Conservation (phyloP, 169 alveolate species). For the Plasmodium sp. region DNA sequence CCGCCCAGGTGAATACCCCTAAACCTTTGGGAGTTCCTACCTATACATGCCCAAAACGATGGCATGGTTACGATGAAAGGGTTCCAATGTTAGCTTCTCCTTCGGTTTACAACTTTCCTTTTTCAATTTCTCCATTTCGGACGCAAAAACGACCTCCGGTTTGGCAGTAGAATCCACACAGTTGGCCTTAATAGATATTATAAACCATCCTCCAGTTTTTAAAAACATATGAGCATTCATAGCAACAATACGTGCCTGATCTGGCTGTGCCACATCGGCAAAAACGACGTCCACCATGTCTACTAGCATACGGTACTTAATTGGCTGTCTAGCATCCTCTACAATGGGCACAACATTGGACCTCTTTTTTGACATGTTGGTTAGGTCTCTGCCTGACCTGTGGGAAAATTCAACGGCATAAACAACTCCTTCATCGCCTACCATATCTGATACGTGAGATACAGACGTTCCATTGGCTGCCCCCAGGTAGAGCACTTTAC, state of each 20-base stretch:
- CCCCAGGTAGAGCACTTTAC: conserved; percentile 98
- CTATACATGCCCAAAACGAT: conserved; percentile 98
- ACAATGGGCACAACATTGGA: conserved; percentile 99
- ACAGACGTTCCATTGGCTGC: conserved; percentile 99
- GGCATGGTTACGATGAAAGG: conserved; percentile 98
- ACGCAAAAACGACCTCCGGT: conserved; percentile 97
- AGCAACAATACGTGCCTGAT: conserved; percentile 98
- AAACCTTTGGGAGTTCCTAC: conserved; percentile 40
- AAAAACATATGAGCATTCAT: conserved; percentile 96
- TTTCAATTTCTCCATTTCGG: conserved; percentile 93
- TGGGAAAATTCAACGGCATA: conserved; percentile 99
- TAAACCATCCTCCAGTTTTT: conserved; percentile 98
- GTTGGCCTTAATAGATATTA: conserved; percentile 98
- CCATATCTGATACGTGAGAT: conserved; percentile 99
- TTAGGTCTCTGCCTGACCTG: conserved; percentile 98
- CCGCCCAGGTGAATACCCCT: not conserved
- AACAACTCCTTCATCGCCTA: conserved; percentile 98
- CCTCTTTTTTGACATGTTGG: conserved; percentile 98
- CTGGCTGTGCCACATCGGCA: conserved; percentile 99
- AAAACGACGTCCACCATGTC: conserved; percentile 99
- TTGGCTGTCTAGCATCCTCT: conserved; percentile 99
- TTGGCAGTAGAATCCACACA: conserved; percentile 99
- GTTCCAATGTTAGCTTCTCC: conserved; percentile 97
- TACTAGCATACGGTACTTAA: conserved; percentile 97
- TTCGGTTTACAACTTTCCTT: conserved; percentile 96